Base-by-base conservation (phyloP, 169 alveolate genomes). In the Plasmodium inui region DNA sequence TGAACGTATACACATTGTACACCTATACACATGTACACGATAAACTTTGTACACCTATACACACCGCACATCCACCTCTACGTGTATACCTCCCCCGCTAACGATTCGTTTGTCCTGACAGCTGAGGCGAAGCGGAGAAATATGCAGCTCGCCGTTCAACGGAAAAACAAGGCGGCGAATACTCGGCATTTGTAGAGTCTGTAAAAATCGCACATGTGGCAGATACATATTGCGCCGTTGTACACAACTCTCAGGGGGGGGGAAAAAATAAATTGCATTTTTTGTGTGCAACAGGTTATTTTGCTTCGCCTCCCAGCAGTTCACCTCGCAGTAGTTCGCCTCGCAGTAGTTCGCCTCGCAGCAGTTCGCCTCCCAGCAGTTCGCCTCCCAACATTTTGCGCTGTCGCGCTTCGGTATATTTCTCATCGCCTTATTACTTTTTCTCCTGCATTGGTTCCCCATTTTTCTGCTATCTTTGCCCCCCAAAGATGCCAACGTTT, bases 211-310 rank as follows among this genome's bases (percentile, higher is more conserved):
- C 37, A 7, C 37, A 2, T 67, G 37, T 67, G 37, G 7, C 30
- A 67, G 22, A 67, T 67, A 67, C 30, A 67, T 6, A 67, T 41
- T 10, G 34, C 30, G 14, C 30, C 2, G n/a, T 28, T 8, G 30
- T 22, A 67, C 76, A 67, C 19, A 50, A 50, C 61, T 67, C 37
- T 1, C 37, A 28, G 41, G 1, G 39, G 76, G 76, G 37, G 34
- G 37, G 6, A 61, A 28, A 26, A 19, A 67, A 67, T 2, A 39
- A 19, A 8, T n/a, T 17, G 46, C 22, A 41, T n/a, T 79, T 79
- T 44, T 41, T 79, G 84, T 79, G 84, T 79, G 84, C 71, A 79
- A 79, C 73, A 19, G 44, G 70, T 30, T 79, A 30, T 79, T 79
- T 79, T 44, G 28, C 14, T 79, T 79, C 57, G 6, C 22, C 76